A percentile compares a stretch with the other conserved stretches of the same genome.
Conservation (phyloP, 2,329 filamentous ascomycete species). For the Diaporthe vexans region DNA sequence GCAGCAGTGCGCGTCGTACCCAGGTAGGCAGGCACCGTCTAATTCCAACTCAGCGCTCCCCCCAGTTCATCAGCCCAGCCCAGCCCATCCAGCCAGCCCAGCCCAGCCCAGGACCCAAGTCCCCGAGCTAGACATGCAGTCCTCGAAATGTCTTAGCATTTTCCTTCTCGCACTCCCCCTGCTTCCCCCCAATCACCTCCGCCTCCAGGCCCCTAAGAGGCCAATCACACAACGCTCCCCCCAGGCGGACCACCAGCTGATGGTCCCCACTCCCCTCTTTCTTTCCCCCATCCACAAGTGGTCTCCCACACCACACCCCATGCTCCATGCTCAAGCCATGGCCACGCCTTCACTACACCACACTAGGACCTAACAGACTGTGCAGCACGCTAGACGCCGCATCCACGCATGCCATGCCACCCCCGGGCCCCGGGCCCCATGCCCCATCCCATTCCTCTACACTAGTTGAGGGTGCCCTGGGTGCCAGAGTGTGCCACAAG, state of each 20-base stretch:
- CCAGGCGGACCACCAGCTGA: slow-evolving; percentile 38
- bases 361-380: slow-evolving; percentile 1
- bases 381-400: slow-evolving; percentile 29
- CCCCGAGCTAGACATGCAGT: slow-evolving; percentile 20
- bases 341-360: background rate
- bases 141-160: slow-evolving; percentile 1
- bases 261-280: slow-evolving; percentile 14
- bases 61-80: background rate
- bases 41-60: slow-evolving; percentile 3
- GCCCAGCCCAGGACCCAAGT: slow-evolving; percentile 12
- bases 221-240: slow-evolving; percentile 46
- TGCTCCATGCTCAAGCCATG: background rate
- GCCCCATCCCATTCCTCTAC: background rate
- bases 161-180: background rate
- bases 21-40: too few relatives aligned
- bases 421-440: background rate
- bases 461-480: background rate
- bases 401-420: slow-evolving; percentile 13
- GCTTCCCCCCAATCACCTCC: slow-evolving; percentile 20
- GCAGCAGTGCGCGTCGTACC: too few relatives aligned
- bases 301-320: slow-evolving; percentile 9
- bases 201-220: slow-evolving; percentile 10
- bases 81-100: slow-evolving; percentile 2
- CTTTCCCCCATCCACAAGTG: background rate
- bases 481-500: too few relatives aligned